Conservation (phyloP, 345 rosid genomes). For the Euphorbia tirucalli region DNA sequence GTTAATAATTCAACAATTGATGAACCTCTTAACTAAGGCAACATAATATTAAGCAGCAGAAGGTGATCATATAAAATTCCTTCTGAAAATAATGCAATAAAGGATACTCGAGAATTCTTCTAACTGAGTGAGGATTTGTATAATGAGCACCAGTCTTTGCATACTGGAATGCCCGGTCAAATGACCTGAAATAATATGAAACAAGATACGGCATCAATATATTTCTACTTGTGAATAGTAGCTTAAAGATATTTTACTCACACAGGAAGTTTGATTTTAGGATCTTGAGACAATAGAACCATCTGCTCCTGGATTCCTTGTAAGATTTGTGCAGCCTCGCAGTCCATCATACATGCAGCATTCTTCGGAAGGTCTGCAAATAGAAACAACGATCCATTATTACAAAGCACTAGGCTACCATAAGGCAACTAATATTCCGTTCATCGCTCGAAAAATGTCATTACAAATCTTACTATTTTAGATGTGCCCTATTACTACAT, state of each 20-base stretch:
- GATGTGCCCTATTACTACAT: background rate
- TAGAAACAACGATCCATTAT: background rate
- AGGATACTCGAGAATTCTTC: conserved; percentile 82
- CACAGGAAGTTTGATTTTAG: conserved; percentile 75
- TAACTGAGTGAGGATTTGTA: conserved; percentile 57
- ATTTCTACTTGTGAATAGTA: conserved; percentile 10
- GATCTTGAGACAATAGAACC: conserved; percentile 67
- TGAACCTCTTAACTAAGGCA: conserved; percentile 16
- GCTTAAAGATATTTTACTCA: conserved; percentile 33
- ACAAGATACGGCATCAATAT: conserved; percentile 12
- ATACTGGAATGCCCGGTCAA: conserved; percentile 61
- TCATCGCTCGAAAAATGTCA: background rate
- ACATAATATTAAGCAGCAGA: conserved; percentile 5
- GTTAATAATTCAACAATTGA: conserved; percentile 38
- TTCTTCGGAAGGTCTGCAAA: conserved; percentile 69
- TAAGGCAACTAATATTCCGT: background rate
- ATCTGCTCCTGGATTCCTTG: conserved; percentile 78
- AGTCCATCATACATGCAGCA: conserved; percentile 75
- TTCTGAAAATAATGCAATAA: conserved; percentile 19
- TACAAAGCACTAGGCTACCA: background rate
- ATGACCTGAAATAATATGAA: conserved; percentile 51
- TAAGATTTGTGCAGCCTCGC: conserved; percentile 73
- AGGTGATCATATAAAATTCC: conserved; percentile 1
- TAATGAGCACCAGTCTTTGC: conserved; percentile 45
- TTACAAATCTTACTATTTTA: background rate